Evolutionary conservation across 805 yeast genomes (phyloP), one percentile per base, ranked within the genome.

Genomic region (Grigorovia yakushimaensis): DNA sequence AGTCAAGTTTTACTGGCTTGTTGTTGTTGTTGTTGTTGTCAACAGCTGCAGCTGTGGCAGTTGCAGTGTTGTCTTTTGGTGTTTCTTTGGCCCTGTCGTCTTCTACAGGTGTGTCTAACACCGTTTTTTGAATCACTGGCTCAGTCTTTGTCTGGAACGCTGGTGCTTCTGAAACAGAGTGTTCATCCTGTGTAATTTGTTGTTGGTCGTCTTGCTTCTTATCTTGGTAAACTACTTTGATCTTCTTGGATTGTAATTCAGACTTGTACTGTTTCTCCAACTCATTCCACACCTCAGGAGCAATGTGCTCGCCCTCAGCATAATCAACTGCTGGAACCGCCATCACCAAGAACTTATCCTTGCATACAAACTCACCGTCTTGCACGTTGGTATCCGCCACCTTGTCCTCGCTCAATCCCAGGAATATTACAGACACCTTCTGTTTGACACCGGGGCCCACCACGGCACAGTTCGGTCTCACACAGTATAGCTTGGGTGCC

Each of bases 401-500:
- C 27, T 23, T 23, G 45, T 94, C 89, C 49, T 86, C 91, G 58
- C 79, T 79, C 45, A 80, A 69, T 55, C 84, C 96, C 67, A 89
- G 88, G 52, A 88, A 79, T 57, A 88, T 86, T 58, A 93, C 82
- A 40, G 89, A 77, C 45, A 93, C 87, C 47, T 84, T 78, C 47
- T 81, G 67, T 17, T 80, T 64, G 53, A 78, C 76, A 35, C 94
- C 93, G 10, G 97, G 88, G 33, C 71, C 72, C 47, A 93, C 72
- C 41, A 82, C 64, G 15, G 93, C 79, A 50, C 97, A 89, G 64
- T 89, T 93, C 53, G 98, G 98, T 69, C 96, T 82, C 47, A 93
- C 98, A 67, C 96, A 87, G 73, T 89, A 83, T 66, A 87, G 73
- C 66, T 86, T 88, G 51, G 98, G 98, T 8, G 98, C 97, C 6